These are phyloP conservation scores for Mytilinidion resinicola DNA, from an alignment of 495 filamentous ascomycete species.

Conservation along the genomic window DNA sequence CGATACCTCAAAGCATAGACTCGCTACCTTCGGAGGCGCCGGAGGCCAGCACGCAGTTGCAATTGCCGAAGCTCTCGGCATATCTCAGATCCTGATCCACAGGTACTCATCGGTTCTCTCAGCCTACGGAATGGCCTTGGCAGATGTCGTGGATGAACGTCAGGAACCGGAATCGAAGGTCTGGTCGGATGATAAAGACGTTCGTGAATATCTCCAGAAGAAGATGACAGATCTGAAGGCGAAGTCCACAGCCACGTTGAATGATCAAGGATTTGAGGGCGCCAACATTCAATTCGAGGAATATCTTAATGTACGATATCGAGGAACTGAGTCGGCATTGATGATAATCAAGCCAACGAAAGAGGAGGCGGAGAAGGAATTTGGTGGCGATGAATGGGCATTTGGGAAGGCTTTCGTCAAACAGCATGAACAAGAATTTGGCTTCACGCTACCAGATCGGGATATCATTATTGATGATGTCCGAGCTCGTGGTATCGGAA, in stretches of 20 bases:
- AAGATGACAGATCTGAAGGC: slow-evolving; percentile 60
- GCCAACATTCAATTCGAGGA: slow-evolving; percentile 72
- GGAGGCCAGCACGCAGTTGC: slow-evolving; percentile 94
- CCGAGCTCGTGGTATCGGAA: slow-evolving; percentile 79
- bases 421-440: slow-evolving; percentile 91
- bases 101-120: slow-evolving; percentile 91
- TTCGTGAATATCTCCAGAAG: slow-evolving; percentile 34
- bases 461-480: slow-evolving; percentile 93
- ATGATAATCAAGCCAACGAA: slow-evolving; percentile 66
- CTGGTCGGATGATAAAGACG: slow-evolving; percentile 54
- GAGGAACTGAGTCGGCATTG: slow-evolving; percentile 79
- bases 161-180: slow-evolving; percentile 86
- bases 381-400: slow-evolving; percentile 60
- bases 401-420: slow-evolving; percentile 78
- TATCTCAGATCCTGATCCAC: slow-evolving; percentile 82
- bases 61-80: slow-evolving; percentile 85
- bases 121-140: slow-evolving; percentile 93
- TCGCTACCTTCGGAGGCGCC: slow-evolving; percentile 91
- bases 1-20: slow-evolving; percentile 79
- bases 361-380: slow-evolving; percentile 53
- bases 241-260: slow-evolving; percentile 57
- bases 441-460: slow-evolving; percentile 80
- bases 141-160: slow-evolving; percentile 88
- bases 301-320: slow-evolving; percentile 84
- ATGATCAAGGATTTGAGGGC: slow-evolving; percentile 69